phyloP scores from a whole-genome alignment of 805 yeast species.

The Candida boleticola region DNA sequence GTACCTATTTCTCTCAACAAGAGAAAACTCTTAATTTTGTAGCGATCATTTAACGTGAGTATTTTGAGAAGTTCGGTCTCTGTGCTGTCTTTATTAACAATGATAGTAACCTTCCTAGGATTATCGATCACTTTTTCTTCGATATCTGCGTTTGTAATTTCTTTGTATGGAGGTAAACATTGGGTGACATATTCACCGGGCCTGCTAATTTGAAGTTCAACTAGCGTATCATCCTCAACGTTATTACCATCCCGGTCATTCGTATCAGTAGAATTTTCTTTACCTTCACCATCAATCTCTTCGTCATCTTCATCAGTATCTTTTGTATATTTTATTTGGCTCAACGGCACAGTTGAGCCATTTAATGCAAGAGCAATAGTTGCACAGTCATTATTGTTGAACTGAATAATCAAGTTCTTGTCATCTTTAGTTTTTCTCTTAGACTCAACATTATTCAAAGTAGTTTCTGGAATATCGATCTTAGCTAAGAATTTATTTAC shows the following conservation, averaged over 20 bases:
- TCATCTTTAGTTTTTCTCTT: conserved; percentile 37
- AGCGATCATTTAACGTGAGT: conserved; percentile 37
- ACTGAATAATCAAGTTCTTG: conserved; percentile 46
- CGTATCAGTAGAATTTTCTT: not conserved
- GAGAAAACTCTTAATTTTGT: conserved; percentile 36
- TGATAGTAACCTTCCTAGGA: conserved; percentile 44
- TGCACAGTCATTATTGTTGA: conserved; percentile 51
- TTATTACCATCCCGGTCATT: not conserved
- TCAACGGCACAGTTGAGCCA: conserved; percentile 27
- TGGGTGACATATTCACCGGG: conserved; percentile 39
- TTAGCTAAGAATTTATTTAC: conserved; percentile 45
- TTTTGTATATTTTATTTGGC: conserved; percentile 23
- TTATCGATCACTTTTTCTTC: conserved; percentile 38
- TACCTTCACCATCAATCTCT: conserved; percentile 5
- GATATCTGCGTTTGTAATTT: conserved; percentile 16
- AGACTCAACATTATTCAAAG: conserved; percentile 27
- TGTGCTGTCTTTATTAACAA: conserved; percentile 38
- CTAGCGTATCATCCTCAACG: conserved; percentile 2
- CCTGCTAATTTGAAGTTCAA: conserved; percentile 15
- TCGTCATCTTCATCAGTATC: conserved; percentile 10
- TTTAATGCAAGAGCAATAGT: conserved; percentile 51
- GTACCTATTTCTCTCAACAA: conserved; percentile 47
- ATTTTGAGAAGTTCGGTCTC: conserved; percentile 44
- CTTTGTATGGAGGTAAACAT: conserved; percentile 15
- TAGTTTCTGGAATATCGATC: conserved; percentile 41